A percentile compares a stretch with the other conserved stretches of the same genome.
These are phyloP conservation scores for Rhypophila decipiens DNA, from an alignment of 495 filamentous ascomycete species.

Conservation along the genomic window DNA sequence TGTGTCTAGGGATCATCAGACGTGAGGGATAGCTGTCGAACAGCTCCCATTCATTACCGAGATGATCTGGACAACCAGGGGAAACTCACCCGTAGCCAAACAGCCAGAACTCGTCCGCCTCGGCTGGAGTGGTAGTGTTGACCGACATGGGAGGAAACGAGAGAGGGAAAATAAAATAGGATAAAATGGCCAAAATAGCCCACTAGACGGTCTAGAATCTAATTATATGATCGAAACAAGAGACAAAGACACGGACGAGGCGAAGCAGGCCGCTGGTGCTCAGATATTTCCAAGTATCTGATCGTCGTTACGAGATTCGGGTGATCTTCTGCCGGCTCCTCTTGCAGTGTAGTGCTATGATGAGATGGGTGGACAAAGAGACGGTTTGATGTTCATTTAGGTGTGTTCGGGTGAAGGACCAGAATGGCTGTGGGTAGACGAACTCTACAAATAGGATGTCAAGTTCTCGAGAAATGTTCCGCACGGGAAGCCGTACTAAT, in stretches of 20 bases:
- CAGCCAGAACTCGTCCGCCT: constrained; percentile 65
- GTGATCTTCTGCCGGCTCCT: background rate
- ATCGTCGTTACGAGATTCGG: constrained; percentile 11
- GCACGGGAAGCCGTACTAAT: too few species aligned
- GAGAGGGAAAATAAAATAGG: background rate
- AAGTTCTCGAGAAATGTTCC: too few species aligned
- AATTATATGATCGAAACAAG: background rate
- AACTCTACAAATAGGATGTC: background rate
- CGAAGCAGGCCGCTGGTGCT: background rate
- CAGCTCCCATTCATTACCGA: too few species aligned
- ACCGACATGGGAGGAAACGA: constrained; percentile 6
- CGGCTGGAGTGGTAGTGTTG: constrained; percentile 1
- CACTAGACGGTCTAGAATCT: too few species aligned
- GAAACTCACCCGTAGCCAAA: constrained; percentile 80
- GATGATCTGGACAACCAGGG: background rate
- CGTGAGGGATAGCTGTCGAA: too few species aligned
- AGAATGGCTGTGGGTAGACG: background rate
- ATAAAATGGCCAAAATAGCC: background rate
- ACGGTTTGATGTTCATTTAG: background rate
- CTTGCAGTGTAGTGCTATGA: background rate
- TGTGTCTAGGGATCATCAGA: too few species aligned
- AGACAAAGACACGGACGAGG: background rate
- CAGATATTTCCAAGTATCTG: background rate
- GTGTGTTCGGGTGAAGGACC: background rate
- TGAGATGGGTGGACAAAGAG: background rate